A percentile compares a stretch with the other conserved stretches of the same genome.
phyloP scores from a whole-genome alignment of 306 rosid genomes.

The Vicia sativa region DNA sequence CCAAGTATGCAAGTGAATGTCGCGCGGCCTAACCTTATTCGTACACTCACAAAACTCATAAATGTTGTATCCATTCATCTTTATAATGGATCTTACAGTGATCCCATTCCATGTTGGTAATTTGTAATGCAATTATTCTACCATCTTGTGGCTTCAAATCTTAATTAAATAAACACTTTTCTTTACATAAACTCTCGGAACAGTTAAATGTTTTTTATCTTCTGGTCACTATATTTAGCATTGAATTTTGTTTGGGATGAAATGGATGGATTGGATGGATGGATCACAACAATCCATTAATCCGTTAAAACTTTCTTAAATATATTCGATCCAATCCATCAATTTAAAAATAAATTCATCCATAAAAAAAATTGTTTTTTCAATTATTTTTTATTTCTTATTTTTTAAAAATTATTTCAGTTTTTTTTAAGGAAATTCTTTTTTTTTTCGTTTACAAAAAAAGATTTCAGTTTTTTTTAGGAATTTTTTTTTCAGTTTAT shows the following conservation, averaged over 20 bases:
- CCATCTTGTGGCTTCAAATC: slow-evolving; percentile 37
- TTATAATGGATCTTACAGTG: slow-evolving; percentile 29
- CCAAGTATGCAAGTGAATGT: slow-evolving; percentile 70
- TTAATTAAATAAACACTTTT: slow-evolving; percentile 12
- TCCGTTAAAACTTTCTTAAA: no score
- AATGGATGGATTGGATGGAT: no score
- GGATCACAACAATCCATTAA: no score
- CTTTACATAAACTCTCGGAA: background rate
- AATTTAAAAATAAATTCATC: no score
- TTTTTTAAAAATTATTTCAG: no score
- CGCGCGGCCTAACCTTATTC: slow-evolving; percentile 32
- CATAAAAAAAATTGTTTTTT: no score
- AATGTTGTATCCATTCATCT: slow-evolving; percentile 39
- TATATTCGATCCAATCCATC: no score
- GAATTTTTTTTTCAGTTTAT: no score
- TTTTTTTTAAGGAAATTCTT: no score
- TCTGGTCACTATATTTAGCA: background rate
- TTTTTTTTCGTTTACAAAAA: no score
- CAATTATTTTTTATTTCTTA: no score
- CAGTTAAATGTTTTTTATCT: background rate
- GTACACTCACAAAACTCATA: slow-evolving; percentile 29
- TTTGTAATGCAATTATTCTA: slow-evolving; percentile 36
- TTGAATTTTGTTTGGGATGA: background rate
- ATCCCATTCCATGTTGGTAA: slow-evolving; percentile 39
- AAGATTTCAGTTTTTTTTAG: no score